Percentiles rank a stretch among this genome's conserved stretches.
Evolutionary conservation across 2,329 filamentous ascomycete genomes (phyloP).

Genomic region (Botrytis pseudocinerea): DNA sequence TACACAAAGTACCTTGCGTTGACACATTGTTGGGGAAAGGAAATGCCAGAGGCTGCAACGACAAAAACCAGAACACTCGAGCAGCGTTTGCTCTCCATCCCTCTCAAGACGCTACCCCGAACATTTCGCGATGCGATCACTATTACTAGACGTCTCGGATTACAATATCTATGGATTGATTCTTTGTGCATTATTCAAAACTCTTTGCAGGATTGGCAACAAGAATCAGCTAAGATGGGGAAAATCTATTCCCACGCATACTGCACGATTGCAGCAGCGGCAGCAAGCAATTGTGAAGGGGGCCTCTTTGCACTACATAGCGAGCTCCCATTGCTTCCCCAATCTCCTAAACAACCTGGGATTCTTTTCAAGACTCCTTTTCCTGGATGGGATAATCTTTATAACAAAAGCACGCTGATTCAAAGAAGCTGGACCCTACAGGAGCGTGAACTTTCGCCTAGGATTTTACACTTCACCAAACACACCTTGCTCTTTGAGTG

Average conservation of each 20-base stretch:
- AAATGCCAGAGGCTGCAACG: constrained; percentile 22
- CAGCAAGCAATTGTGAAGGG: constrained; percentile 16
- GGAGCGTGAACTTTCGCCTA: constrained; percentile 26
- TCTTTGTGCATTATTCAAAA: constrained; percentile 22
- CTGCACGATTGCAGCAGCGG: constrained; percentile 26
- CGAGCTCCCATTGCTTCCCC: constrained; percentile 7
- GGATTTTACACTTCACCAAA: constrained; percentile 29
- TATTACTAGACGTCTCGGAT: constrained; percentile 16
- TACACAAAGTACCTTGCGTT: constrained; percentile 22
- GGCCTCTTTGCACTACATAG: constrained; percentile 18
- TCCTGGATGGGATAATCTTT: constrained; percentile 19
- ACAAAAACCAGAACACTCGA: constrained; percentile 20
- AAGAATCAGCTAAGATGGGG: constrained; percentile 28
- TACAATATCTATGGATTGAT: constrained; percentile 21
- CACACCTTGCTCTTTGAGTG: constrained; percentile 23
- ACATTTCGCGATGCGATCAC: constrained; percentile 22
- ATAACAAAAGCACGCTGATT: constrained; percentile 9
- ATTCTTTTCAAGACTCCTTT: constrained; percentile 2
- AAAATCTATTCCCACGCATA: constrained; percentile 27
- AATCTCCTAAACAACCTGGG: background rate
- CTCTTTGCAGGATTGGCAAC: constrained; percentile 28
- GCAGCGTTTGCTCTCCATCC: constrained; percentile 20
- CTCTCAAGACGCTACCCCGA: constrained; percentile 13
- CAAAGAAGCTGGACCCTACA: constrained; percentile 33
- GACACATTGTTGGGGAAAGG: constrained; percentile 24